These are phyloP conservation scores for Cyanidioschyzon merolae DNA, from an alignment of 23 red algal genomes.

Conservation along the genomic window DNA sequence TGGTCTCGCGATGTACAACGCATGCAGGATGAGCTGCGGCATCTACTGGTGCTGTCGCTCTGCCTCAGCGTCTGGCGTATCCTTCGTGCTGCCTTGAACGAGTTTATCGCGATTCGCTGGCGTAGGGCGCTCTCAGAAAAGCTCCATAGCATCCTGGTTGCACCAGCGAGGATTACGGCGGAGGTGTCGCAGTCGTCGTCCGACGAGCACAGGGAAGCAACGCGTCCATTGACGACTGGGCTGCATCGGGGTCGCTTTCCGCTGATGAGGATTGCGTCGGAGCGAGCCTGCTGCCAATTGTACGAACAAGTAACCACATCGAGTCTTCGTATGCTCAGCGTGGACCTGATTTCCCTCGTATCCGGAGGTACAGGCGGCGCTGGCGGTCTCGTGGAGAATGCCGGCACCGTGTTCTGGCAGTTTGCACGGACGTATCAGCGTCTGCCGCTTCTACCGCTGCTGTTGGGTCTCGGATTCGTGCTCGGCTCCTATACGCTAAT, in stretches of 20 bases:
- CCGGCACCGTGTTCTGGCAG: constrained; percentile 39
- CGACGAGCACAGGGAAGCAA: neutral
- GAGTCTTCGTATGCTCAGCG: neutral
- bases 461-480: neutral
- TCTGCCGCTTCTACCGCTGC: neutral
- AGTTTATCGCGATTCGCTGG: constrained; percentile 1
- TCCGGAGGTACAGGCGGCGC: constrained; percentile 33
- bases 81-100: neutral
- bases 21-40: neutral
- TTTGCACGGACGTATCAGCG: neutral
- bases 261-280: neutral
- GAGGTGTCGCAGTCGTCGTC: neutral
- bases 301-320: neutral
- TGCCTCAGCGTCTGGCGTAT: neutral
- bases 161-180: neutral
- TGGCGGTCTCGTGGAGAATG: constrained; percentile 57
- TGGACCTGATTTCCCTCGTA: neutral
- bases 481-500: neutral
- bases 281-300: neutral
- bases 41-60: neutral
- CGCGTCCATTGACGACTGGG: no score
- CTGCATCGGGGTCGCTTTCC: no score
- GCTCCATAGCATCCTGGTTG: neutral
- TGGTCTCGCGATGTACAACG: neutral
- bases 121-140: neutral